phyloP scores from a whole-genome alignment of 75 land plant genomes.

The Pinus albicaulis region DNA sequence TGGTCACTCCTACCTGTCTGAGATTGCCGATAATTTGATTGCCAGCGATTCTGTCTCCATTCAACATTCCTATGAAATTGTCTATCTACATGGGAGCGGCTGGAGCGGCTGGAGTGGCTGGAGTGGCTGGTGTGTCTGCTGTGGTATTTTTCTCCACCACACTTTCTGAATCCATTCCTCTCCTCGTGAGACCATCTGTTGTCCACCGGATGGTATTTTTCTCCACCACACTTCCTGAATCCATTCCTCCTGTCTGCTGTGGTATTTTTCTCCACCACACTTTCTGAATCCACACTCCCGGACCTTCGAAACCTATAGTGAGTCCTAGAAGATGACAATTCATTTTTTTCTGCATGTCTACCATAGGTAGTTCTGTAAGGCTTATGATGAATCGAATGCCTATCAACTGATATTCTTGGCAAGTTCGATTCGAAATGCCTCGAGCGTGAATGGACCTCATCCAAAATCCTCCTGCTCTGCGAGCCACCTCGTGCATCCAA shows the following conservation, averaged over 20 bases:
- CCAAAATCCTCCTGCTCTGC: slow-evolving; percentile 34
- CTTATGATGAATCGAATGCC: slow-evolving; percentile 28
- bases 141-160: neutral
- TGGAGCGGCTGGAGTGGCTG: neutral
- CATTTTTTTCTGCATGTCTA: slow-evolving; percentile 31
- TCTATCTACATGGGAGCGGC: neutral
- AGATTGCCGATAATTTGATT: slow-evolving; percentile 5
- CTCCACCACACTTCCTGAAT: neutral
- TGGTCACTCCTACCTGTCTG: neutral
- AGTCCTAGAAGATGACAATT: slow-evolving; percentile 20
- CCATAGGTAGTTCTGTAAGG: slow-evolving; percentile 29
- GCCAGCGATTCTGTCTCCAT: slow-evolving; percentile 2
- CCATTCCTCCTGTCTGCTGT: slow-evolving; percentile 15
- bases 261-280: neutral
- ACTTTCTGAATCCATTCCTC: slow-evolving; percentile 14
- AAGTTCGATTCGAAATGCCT: slow-evolving; percentile 23
- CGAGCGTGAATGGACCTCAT: slow-evolving; percentile 13
- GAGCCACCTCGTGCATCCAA: slow-evolving; percentile 20
- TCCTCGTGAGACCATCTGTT: slow-evolving; percentile 19
- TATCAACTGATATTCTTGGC: slow-evolving; percentile 22
- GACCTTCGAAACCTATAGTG: slow-evolving; percentile 28
- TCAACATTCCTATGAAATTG: neutral
- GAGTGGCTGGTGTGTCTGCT: neutral
- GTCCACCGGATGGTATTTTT: neutral
- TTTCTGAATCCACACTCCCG: neutral